Evolutionary conservation across 129 eudicot species (phyloP), one percentile per base, ranked within the genome.

Genomic region (Cynara cardunculus): DNA sequence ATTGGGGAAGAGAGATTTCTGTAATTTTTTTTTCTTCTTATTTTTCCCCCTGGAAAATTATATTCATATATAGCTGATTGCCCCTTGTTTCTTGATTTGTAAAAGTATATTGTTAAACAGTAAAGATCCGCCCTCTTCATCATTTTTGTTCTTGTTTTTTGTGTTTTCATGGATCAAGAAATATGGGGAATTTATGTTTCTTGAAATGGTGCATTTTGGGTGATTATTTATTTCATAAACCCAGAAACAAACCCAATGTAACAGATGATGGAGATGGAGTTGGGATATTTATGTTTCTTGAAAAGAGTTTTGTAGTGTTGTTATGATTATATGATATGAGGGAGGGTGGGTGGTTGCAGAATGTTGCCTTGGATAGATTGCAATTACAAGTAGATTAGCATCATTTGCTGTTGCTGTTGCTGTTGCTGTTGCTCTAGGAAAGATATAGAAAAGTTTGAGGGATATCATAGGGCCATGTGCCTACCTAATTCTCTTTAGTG

Each of bases 401-500:
- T 70, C n/a, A n/a, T n/a, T n/a, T n/a, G n/a, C n/a, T n/a, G n/a
- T n/a, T n/a, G n/a, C n/a, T n/a, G n/a, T n/a, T n/a, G n/a, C n/a
- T n/a, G n/a, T n/a, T n/a, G n/a, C n/a, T n/a, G n/a, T 70, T 78
- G 74, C 3, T 22, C 0, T 81, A 21, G 84, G 25, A 76, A 74
- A 82, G 85, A 53, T 56, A 31, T 25, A 34, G 46, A 32, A 82
- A 78, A 67, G 71, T 71, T 30, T n/a, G 9, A 78, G 76, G 21
- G 53, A 78, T n/a, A n/a, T n/a, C n/a, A n/a, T 78, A 30, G 83
- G 83, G 69, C 81, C 85, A 82, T 82, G 85, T 82, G 85, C 81
- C 81, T 59, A 82, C 81, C 81, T 82, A 82, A 76, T 71, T 76
- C 81, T 25, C 81, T 56, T 69, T 75, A 76, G 44, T 75, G 46